A percentile compares a stretch with the other conserved stretches of the same genome.
Evolutionary conservation across 495 filamentous ascomycete genomes (phyloP).

Genomic region (Talaromyces liani): DNA sequence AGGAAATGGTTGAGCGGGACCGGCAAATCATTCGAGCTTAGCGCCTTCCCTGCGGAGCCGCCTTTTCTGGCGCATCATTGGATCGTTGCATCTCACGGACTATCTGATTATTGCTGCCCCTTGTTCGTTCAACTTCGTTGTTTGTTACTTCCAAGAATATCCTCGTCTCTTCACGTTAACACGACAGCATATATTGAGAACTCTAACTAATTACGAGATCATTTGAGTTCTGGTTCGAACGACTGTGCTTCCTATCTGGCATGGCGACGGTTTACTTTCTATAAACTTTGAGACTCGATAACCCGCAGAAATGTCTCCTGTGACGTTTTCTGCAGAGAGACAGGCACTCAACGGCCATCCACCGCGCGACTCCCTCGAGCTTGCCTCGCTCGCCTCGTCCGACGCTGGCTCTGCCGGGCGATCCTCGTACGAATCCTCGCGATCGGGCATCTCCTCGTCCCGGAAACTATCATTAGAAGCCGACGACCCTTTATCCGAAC

Average conservation of each 20-base stretch:
- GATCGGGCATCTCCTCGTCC: slow-evolving; percentile 81
- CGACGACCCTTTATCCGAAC: slow-evolving; percentile 67
- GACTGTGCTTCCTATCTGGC: neutral
- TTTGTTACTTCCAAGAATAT: neutral
- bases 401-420: slow-evolving; percentile 44
- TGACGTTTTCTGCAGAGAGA: slow-evolving; percentile 17
- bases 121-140: neutral
- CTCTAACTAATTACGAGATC: neutral
- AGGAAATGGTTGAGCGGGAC: neutral
- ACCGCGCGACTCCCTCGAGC: slow-evolving; percentile 84
- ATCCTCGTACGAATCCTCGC: slow-evolving; percentile 65
- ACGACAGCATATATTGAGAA: neutral
- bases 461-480: slow-evolving; percentile 83
- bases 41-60: neutral
- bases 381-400: slow-evolving; percentile 84
- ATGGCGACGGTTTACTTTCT: neutral
- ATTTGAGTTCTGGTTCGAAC: neutral
- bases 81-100: neutral
- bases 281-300: neutral
- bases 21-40: neutral
- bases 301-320: slow-evolving; percentile 24
- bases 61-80: neutral
- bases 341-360: slow-evolving; percentile 15
- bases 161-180: neutral
- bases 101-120: neutral